Evolutionary conservation across 352 stramenopile species (phyloP).

Genomic region (Pythium aquatile): DNA sequence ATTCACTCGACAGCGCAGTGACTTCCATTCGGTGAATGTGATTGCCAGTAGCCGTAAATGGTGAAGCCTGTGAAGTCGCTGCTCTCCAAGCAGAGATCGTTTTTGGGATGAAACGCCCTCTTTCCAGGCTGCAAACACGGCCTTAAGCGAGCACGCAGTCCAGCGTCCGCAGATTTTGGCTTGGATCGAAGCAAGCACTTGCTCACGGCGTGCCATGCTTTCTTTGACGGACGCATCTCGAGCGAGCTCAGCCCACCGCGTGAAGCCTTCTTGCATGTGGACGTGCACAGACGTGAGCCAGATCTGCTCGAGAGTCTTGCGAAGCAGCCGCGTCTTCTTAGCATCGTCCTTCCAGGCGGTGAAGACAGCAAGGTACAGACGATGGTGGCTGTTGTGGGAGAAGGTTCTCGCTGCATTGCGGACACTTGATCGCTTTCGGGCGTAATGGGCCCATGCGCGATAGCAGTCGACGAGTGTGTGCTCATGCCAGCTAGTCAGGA

Average conservation of each 20-base stretch:
- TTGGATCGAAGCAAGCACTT: constrained; percentile 36
- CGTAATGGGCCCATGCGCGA: constrained; percentile 3
- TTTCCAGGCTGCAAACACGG: constrained; percentile 10
- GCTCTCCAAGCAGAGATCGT: neutral
- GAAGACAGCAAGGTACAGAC: neutral
- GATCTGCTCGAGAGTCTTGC: constrained; percentile 34
- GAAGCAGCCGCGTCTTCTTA: constrained; percentile 27
- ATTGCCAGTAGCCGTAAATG: constrained; percentile 4
- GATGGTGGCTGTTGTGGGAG: neutral
- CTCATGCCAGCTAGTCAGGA: neutral
- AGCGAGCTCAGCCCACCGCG: constrained; percentile 27
- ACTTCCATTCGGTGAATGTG: constrained; percentile 10
- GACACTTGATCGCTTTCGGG: neutral
- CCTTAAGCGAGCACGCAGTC: constrained; percentile 10
- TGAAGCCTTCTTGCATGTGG: constrained; percentile 37
- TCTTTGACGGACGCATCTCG: constrained; percentile 16
- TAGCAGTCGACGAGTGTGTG: neutral
- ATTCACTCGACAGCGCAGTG: neutral
- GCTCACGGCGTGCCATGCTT: constrained; percentile 13
- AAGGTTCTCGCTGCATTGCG: neutral
- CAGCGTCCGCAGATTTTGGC: constrained; percentile 33
- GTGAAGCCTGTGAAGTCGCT: constrained; percentile 11
- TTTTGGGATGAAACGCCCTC: constrained; percentile 7
- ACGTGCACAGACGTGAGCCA: constrained; percentile 39
- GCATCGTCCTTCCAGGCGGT: constrained; percentile 8